Conservation (phyloP, 2,329 filamentous ascomycete species). For the Tolypocladium capitatum region DNA sequence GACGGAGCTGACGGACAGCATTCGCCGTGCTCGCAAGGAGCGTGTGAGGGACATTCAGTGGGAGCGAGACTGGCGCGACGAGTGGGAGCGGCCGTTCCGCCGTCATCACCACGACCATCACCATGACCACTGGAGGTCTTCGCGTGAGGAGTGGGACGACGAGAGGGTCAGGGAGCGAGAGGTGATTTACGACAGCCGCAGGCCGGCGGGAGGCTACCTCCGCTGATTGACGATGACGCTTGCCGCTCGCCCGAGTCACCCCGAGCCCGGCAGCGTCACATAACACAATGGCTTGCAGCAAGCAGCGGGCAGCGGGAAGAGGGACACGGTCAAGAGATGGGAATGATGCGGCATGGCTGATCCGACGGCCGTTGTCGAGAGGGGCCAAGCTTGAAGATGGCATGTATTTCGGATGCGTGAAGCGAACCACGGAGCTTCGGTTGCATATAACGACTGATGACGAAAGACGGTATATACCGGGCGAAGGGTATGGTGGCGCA, state of each 20-base stretch:
- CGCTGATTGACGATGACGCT: background rate
- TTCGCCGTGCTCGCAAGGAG: slow-evolving; percentile 49
- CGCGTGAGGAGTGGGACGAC: slow-evolving; percentile 36
- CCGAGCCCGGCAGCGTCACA: background rate
- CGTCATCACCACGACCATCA: slow-evolving; percentile 19
- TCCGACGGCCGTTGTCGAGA: background rate
- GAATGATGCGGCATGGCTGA: background rate
- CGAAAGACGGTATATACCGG: background rate
- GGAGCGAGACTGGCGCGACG: slow-evolving; percentile 44
- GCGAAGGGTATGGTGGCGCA: background rate
- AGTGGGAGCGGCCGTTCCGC: slow-evolving; percentile 30
- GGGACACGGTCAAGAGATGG: background rate
- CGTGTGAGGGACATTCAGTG: slow-evolving; percentile 41
- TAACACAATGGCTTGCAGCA: background rate
- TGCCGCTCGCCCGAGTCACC: background rate
- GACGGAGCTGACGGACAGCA: slow-evolving; percentile 70
- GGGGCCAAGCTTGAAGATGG: background rate
- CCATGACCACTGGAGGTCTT: slow-evolving; percentile 11
- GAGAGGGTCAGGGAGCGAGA: slow-evolving; percentile 56
- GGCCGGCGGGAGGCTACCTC: slow-evolving; percentile 11
- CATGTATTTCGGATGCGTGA: background rate
- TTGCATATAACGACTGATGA: background rate
- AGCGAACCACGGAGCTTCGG: too few relatives aligned
- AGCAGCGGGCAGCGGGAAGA: background rate
- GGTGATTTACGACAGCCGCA: slow-evolving; percentile 44